phyloP scores from a whole-genome alignment of 495 filamentous ascomycete genomes.

The Alectoria sarmentosa region DNA sequence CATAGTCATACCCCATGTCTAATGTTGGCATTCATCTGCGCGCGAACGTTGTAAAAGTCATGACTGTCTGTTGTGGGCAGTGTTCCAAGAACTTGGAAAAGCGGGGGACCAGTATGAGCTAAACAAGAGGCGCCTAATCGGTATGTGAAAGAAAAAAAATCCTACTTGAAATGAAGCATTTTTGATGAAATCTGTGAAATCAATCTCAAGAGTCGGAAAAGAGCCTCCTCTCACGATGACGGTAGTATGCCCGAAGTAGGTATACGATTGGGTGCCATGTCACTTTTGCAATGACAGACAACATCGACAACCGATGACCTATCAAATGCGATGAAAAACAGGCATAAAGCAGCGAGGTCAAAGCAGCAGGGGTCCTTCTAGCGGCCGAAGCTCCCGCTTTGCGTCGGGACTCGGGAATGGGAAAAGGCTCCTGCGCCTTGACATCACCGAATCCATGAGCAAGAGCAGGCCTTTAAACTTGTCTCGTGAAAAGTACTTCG shows the following conservation, averaged over 20 bases:
- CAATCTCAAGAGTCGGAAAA: background rate
- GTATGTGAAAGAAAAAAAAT: background rate
- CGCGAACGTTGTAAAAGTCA: constrained; percentile 6
- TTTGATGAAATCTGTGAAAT: background rate
- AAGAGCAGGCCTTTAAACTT: no score
- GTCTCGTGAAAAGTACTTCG: no score
- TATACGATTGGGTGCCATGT: background rate
- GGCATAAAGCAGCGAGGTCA: constrained; percentile 9
- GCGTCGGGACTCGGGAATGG: no score
- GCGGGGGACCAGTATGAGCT: constrained; percentile 17
- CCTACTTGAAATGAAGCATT: no score
- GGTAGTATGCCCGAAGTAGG: background rate
- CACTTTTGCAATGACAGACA: background rate
- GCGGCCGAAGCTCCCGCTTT: constrained; percentile 12
- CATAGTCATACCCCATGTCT: constrained; percentile 60
- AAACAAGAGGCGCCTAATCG: background rate
- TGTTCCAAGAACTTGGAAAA: constrained; percentile 12
- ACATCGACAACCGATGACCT: constrained; percentile 2
- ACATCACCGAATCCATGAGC: no score
- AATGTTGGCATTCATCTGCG: constrained; percentile 10
- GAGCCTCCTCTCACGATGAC: background rate
- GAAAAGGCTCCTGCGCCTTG: constrained; percentile 10
- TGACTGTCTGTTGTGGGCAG: constrained; percentile 12
- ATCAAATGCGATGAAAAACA: background rate
- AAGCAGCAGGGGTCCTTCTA: background rate